Conservation (phyloP, 2,329 filamentous ascomycete genomes). For the Sclerotinia spermophila region DNA sequence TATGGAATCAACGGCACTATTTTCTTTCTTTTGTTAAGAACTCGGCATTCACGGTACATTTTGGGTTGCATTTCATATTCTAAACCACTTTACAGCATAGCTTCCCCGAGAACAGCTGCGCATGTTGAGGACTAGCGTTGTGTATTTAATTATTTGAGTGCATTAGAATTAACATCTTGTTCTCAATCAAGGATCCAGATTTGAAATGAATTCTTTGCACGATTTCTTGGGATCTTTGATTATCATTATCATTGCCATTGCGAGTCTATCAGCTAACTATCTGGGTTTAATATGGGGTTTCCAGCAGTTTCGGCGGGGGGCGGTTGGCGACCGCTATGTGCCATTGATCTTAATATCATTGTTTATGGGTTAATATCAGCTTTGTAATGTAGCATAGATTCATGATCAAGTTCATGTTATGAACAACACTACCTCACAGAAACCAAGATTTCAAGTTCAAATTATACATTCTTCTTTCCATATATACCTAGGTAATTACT, state of each 20-base stretch:
- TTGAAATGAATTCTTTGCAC: background rate
- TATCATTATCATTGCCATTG: background rate
- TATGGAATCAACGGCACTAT: background rate
- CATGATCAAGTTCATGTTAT: background rate
- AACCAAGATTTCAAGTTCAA: background rate
- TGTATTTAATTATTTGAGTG: background rate
- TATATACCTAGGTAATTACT: background rate
- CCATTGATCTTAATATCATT: background rate
- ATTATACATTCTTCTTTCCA: background rate
- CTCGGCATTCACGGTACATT: too few relatives aligned
- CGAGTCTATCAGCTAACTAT: background rate
- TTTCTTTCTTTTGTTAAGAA: background rate
- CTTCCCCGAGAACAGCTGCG: background rate
- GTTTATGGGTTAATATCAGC: background rate
- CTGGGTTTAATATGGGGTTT: background rate
- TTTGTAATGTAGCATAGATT: background rate
- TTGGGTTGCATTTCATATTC: too few relatives aligned
- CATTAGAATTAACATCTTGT: background rate
- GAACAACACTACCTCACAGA: background rate
- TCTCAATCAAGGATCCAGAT: background rate
- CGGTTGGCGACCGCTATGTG: background rate
- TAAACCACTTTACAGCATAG: background rate
- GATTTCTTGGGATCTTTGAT: background rate
- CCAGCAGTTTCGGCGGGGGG: background rate
- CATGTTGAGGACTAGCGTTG: background rate